phyloP scores from a whole-genome alignment of 1,284 basidiomycete genomes.

The Mycena sp. region DNA sequence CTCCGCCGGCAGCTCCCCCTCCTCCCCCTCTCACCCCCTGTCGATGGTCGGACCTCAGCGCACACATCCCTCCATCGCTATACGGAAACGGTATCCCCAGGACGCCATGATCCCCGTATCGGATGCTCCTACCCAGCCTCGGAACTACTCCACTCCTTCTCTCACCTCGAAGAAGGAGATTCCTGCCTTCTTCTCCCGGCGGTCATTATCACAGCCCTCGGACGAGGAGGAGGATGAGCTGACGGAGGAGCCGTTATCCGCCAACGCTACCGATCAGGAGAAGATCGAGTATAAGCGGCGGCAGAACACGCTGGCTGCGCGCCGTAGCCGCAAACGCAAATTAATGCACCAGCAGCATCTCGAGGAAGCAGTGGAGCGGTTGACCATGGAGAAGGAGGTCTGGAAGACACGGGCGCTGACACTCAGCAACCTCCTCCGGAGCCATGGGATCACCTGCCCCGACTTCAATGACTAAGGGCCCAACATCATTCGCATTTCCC shows the following conservation, averaged over 20 bases:
- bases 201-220: conserved; percentile 48
- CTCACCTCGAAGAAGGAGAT: conserved; percentile 61
- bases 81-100: conserved; percentile 19
- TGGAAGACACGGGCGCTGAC: conserved; percentile 61
- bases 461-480: conserved; percentile 39
- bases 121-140: conserved; percentile 61
- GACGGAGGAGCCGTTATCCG: conserved; percentile 46
- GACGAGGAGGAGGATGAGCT: conserved; percentile 64
- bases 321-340: conserved; percentile 81
- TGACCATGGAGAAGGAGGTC: conserved; percentile 59
- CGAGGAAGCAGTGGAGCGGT: conserved; percentile 56
- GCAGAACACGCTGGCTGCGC: conserved; percentile 85
- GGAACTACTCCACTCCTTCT: conserved; percentile 57
- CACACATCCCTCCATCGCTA: conserved; percentile 22
- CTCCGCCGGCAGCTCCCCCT: conserved; percentile 19
- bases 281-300: conserved; percentile 82
- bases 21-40: conserved; percentile 23
- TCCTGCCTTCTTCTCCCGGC: conserved; percentile 53
- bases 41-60: conserved; percentile 25
- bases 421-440: conserved; percentile 56
- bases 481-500: background rate
- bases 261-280: conserved; percentile 66
- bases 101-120: conserved; percentile 23
- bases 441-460: conserved; percentile 57
- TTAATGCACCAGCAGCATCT: conserved; percentile 71